Conservation (phyloP, 441 rosid genomes). For the Bocquillonia castaneifolia region DNA sequence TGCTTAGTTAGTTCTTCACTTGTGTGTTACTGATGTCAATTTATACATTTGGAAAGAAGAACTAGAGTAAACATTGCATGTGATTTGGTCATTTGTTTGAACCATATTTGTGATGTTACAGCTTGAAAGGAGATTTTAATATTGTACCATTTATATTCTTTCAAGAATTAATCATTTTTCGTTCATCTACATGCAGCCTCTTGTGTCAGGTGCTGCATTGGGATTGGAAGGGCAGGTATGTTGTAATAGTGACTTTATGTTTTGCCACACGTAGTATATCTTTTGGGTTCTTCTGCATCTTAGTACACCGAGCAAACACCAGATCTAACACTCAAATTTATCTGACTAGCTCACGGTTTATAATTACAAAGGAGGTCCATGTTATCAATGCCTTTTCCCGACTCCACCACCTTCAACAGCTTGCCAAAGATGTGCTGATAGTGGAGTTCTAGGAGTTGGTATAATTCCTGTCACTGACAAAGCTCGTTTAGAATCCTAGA, state of each 20-base stretch:
- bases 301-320: not conserved
- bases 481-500: not conserved
- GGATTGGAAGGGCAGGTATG: conserved; percentile 96
- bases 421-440: conserved; percentile 94
- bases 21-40: too few species aligned
- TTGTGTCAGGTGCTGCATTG: conserved; percentile 95
- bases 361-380: conserved; percentile 80
- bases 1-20: too few species aligned
- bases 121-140: not conserved
- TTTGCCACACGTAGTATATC: not conserved
- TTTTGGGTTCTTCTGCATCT: not conserved
- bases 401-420: conserved; percentile 90
- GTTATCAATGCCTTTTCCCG: conserved; percentile 92
- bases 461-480: conserved; percentile 1
- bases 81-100: not conserved
- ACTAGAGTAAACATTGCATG: too few species aligned
- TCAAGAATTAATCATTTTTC: conserved; percentile 15
- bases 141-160: not conserved
- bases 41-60: not conserved
- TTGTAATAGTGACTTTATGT: conserved; percentile 5
- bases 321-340: conserved; percentile 13
- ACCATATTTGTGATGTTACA: not conserved
- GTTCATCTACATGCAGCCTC: conserved; percentile 54
- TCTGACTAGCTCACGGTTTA: conserved; percentile 70
- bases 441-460: conserved; percentile 98